Conservation (phyloP, 805 yeast genomes). For the Grigorovia humatica region DNA sequence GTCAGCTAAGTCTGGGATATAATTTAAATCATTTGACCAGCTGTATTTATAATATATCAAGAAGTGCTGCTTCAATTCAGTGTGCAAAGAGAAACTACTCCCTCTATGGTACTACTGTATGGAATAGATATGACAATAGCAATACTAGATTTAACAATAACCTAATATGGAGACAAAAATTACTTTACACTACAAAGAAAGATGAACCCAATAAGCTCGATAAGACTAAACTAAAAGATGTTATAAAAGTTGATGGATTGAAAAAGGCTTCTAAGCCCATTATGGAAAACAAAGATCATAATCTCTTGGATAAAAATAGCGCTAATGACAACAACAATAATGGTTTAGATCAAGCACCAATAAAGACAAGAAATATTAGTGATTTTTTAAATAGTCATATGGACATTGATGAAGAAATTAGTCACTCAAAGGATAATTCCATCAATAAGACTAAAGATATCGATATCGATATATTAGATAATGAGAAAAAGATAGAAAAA, state of each 20-base stretch:
- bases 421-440: not conserved
- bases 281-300: too few species aligned
- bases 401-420: not conserved
- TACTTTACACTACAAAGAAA: not conserved
- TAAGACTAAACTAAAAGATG: not conserved
- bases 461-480: not conserved
- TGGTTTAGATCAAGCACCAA: not conserved
- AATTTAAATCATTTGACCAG: too few species aligned
- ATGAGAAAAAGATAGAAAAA: not conserved
- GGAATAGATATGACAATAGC: too few species aligned
- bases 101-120: too few species aligned
- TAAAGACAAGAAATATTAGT: not conserved
- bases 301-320: not conserved
- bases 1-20: too few species aligned
- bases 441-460: not conserved
- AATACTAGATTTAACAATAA: slow-evolving; percentile 1
- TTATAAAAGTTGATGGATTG: not conserved
- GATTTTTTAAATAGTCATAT: not conserved
- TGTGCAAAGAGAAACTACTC: not conserved
- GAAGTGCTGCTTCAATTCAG: too few species aligned
- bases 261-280: not conserved
- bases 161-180: slow-evolving; percentile 1
- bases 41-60: too few species aligned
- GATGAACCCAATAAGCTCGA: not conserved
- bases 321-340: not conserved